A percentile compares a stretch with the other conserved stretches of the same genome.
Evolutionary conservation across 306 rosid species (phyloP).

Genomic region (Inga oerstediana): DNA sequence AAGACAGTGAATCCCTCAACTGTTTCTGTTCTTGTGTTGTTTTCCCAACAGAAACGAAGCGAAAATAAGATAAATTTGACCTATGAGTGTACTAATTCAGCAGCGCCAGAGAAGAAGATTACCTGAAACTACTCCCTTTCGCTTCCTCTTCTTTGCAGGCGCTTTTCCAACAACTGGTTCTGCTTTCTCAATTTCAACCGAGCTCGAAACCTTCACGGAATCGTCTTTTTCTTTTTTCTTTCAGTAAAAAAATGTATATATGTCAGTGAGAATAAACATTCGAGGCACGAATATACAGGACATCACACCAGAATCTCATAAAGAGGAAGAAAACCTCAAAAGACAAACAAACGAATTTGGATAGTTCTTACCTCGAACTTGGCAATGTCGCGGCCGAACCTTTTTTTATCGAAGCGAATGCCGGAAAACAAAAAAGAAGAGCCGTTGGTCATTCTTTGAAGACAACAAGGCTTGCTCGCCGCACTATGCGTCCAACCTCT

Average conservation of each 20-base stretch:
- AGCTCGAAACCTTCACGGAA: constrained; percentile 38
- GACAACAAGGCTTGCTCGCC: neutral
- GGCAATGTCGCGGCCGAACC: constrained; percentile 70
- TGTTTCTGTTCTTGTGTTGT: constrained; percentile 37
- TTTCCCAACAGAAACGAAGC: constrained; percentile 12
- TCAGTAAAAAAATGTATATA: constrained; percentile 3
- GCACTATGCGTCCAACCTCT: neutral
- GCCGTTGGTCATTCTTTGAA: constrained; percentile 56
- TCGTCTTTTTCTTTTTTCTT: constrained; percentile 51
- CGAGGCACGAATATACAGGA: neutral
- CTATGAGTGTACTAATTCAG: constrained; percentile 1
- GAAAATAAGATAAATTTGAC: constrained; percentile 12
- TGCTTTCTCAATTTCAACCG: constrained; percentile 30
- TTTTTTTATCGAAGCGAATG: constrained; percentile 69
- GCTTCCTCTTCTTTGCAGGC: constrained; percentile 74
- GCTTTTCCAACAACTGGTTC: constrained; percentile 37
- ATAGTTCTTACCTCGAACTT: constrained; percentile 61
- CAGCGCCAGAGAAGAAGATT: neutral
- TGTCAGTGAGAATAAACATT: neutral
- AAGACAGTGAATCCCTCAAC: constrained; percentile 82
- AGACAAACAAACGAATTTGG: neutral
- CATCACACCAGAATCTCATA: neutral
- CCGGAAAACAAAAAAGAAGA: constrained; percentile 83
- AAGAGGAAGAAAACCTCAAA: neutral
- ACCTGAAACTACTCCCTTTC: constrained; percentile 65